Evolutionary conservation across 169 alveolate genomes (phyloP), one percentile per base, ranked within the genome.

Genomic region (Plasmodium relictum): DNA sequence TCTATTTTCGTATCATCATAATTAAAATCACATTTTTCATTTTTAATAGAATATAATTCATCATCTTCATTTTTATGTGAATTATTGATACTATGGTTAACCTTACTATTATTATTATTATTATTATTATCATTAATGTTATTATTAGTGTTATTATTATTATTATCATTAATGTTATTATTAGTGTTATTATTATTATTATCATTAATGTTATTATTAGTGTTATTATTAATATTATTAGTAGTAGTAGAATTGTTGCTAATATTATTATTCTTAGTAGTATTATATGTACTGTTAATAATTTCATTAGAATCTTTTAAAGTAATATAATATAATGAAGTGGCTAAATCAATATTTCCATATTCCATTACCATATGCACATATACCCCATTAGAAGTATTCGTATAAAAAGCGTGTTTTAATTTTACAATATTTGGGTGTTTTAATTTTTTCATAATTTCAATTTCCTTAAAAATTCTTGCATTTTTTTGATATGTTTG

Each of bases 341-440:
- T 76, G n/a, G 89, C 89, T 20, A 76, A 65, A 76, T 76, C 89
- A 3, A 74, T 76, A 31, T 76, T 76, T 5, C 89, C 89, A 63
- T 76, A 76, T 63, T 76, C 89, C 89, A 76, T 76, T 42, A 62
- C 73, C 89, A 76, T 76, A 45, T 76, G 89, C 0, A 76, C 89
- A 63, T 76, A 76, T 3, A 76, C 56, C 9, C 89, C 89, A 76
- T 65, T 42, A 24, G 54, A 50, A 16, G 66, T 63, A 20, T 4
- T 31, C 24, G 98, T 96, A 89, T 93, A 96, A 86, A 83, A 96
- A 56, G 98, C 99, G 92, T 98, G 99, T 58, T 95, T 94, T 86
- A 98, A 88, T 71, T 94, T 93, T 41, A 98, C 97, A 9, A 98
- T 96, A 91, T 98, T 98, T 14, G 99, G 99, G 76, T 98, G 99